Conservation (phyloP, 2,329 filamentous ascomycete species). For the Botrytis porri region DNA sequence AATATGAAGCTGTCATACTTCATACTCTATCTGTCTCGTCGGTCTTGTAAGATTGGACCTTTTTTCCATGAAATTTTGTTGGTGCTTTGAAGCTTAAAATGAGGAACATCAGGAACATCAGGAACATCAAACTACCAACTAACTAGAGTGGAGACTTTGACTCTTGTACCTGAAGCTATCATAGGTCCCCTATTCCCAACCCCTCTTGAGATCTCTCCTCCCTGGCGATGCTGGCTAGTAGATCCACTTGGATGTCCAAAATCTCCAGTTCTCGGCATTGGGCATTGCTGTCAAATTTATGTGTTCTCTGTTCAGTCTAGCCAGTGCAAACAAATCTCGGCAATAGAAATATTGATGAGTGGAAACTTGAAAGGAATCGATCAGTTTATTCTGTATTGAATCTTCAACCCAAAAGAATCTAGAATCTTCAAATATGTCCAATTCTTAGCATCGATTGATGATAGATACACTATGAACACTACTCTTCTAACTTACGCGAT, state of each 20-base stretch:
- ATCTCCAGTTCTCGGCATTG: slow-evolving; percentile 8
- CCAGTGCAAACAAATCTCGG: not conserved
- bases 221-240: not conserved
- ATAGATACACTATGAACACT: not conserved
- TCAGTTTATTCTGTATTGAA: not conserved
- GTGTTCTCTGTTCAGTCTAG: not conserved
- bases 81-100: slow-evolving; percentile 13
- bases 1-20: not conserved
- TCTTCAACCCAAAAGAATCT: not conserved
- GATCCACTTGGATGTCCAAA: not conserved
- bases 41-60: not conserved
- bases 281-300: not conserved
- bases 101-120: slow-evolving; percentile 2
- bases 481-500: not conserved
- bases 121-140: not conserved
- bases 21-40: not conserved
- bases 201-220: slow-evolving; percentile 7
- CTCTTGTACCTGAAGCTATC: slow-evolving; percentile 11
- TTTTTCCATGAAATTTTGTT: not conserved
- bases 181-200: slow-evolving; percentile 13
- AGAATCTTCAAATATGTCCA: not conserved
- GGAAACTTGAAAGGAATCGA: not conserved
- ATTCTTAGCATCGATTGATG: not conserved
- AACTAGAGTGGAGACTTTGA: slow-evolving; percentile 5
- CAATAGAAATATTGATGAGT: not conserved